Evolutionary conservation across 257 asterid genomes (phyloP).

Genomic region (Capsicum chinense): DNA sequence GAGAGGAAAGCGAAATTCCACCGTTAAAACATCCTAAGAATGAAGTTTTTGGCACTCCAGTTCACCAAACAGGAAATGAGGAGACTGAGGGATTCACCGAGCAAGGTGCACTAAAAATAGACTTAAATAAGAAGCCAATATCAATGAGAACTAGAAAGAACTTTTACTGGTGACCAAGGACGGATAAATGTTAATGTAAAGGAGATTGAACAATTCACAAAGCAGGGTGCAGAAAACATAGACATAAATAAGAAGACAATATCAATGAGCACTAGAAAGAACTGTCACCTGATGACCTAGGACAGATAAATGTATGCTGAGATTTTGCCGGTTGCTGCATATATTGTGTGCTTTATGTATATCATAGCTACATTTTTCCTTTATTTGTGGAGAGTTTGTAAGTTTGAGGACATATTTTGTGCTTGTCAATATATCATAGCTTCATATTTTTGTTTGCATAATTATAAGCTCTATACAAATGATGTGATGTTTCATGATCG

Average conservation of each 20-base stretch:
- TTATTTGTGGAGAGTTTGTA: slow-evolving; percentile 7
- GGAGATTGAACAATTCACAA: slow-evolving; percentile 29
- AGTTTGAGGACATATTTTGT: background rate
- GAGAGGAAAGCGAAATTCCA: slow-evolving; percentile 6
- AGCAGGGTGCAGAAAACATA: slow-evolving; percentile 37
- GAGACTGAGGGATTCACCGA: slow-evolving; percentile 29
- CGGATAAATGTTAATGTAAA: background rate
- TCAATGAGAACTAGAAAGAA: slow-evolving; percentile 58
- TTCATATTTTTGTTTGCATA: background rate
- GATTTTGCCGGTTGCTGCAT: background rate
- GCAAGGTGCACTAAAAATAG: slow-evolving; percentile 38
- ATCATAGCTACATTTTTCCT: slow-evolving; percentile 1
- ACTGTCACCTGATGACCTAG: slow-evolving; percentile 36
- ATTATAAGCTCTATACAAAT: background rate
- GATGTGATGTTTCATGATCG: background rate
- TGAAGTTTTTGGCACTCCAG: slow-evolving; percentile 29
- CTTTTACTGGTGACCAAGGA: slow-evolving; percentile 32
- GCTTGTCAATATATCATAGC: background rate
- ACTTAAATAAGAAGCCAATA: slow-evolving; percentile 49
- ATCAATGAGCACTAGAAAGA: slow-evolving; percentile 56
- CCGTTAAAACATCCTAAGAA: slow-evolving; percentile 11
- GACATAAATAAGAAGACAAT: slow-evolving; percentile 48
- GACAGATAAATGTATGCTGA: background rate
- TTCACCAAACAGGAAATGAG: slow-evolving; percentile 34
- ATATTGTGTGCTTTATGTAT: background rate